phyloP scores from a whole-genome alignment of 345 rosid genomes.

The Brassica cretica region DNA sequence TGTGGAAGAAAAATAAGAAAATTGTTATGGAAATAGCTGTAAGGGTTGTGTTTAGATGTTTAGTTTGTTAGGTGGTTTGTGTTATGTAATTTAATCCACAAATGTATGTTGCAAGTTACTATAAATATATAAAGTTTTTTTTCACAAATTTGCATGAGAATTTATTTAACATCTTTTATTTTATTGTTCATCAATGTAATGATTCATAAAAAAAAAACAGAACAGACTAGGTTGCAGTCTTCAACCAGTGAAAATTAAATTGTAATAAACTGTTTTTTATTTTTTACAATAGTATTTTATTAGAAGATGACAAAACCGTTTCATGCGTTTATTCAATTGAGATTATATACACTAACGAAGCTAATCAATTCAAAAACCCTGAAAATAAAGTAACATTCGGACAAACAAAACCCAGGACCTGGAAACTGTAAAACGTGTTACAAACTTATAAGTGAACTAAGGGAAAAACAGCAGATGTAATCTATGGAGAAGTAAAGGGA shows the following conservation, averaged over 20 bases:
- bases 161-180: not conserved
- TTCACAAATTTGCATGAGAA: not conserved
- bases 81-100: constrained; percentile 13
- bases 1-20: constrained; percentile 6
- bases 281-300: not conserved
- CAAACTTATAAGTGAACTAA: constrained; percentile 1
- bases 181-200: not conserved
- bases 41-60: constrained; percentile 24
- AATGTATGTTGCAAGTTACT: constrained; percentile 25
- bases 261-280: not conserved
- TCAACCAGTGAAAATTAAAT: not conserved
- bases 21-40: constrained; percentile 1
- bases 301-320: constrained; percentile 16
- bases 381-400: not conserved
- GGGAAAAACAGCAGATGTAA: constrained; percentile 1
- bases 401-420: constrained; percentile 9
- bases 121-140: not conserved
- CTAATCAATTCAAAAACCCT: not conserved
- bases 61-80: constrained; percentile 29
- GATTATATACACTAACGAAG: not conserved
- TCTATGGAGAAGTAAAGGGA: constrained; percentile 33
- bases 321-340: not conserved
- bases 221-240: not conserved
- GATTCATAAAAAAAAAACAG: not conserved
- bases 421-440: not conserved